Evolutionary conservation across 2,329 filamentous ascomycete species (phyloP), one percentile per base, ranked within the genome.

Genomic region (Penicillium sp.): DNA sequence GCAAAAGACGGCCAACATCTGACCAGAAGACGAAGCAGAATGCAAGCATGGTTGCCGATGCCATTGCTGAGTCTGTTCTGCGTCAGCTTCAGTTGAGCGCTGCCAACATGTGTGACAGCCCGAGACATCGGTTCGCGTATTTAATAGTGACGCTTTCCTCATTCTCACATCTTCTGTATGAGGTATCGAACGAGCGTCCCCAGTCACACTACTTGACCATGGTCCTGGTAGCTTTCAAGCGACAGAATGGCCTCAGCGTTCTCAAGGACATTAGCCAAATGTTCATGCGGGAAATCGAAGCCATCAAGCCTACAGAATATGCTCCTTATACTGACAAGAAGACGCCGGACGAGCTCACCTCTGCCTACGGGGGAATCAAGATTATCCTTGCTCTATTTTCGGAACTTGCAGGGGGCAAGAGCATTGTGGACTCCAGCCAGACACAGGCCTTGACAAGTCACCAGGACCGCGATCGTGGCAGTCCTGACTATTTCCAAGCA

Each of bases 151-250:
- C 92, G 70, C 77, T 96, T 16, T 87, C 90, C 52, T 87, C 88
- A 0, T 79, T 95, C 51, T 87, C 89, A 34, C 88, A 92, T 67
- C 84, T 95, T 72, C 77, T 96, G 56, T 85, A 94, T 57, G 91
- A 96, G 66, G 61, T 74, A 68, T 56, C 79, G 75, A 53, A 77
- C 75, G 65, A 81, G 66, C 66, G 85, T 78, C 59, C 82, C 73
- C 61, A 77, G 75, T 59, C 79, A 3, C 75, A 80, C 61, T 78
- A 78, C 57, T 70, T 87, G 57, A 89, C 91, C 39, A 83, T 94
- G 24, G 87, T 97, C 31, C 80, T 99, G 21, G 83, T 92, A 51
- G 89, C 91, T 1, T 97, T 99, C 77, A 93, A 92, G 71, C 87
- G 91, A 55, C 83, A 86, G 44, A 87, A 86, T 34, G 93, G 94